phyloP scores from a whole-genome alignment of 1,284 basidiomycete genomes.

The Trametes pubescens region DNA sequence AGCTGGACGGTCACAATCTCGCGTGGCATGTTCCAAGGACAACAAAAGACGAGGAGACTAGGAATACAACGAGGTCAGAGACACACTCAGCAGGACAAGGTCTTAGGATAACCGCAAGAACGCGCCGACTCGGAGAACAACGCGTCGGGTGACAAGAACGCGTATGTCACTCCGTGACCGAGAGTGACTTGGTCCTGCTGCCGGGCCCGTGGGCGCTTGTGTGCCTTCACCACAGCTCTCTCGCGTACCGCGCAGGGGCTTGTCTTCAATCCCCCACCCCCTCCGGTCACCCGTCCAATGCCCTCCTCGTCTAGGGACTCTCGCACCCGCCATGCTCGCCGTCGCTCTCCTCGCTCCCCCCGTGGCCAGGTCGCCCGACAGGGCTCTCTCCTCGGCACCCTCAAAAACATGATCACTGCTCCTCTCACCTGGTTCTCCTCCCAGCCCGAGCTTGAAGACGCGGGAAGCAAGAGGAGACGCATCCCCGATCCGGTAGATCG shows the following conservation, averaged over 20 bases:
- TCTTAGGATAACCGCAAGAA: conserved; percentile 7
- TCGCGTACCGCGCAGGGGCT: conserved; percentile 20
- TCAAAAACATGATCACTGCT: conserved; percentile 42
- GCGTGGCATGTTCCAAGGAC: conserved; percentile 68
- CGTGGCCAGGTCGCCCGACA: conserved; percentile 35
- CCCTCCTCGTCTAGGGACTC: conserved; percentile 21
- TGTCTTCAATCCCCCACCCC: conserved; percentile 21
- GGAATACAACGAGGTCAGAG: conserved; percentile 15
- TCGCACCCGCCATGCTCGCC: conserved; percentile 30
- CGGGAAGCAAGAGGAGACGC: conserved; percentile 37
- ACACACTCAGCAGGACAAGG: not conserved
- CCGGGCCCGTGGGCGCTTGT: conserved; percentile 15
- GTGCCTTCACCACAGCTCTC: conserved; percentile 24
- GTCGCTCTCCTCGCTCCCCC: conserved; percentile 23
- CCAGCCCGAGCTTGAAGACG: conserved; percentile 35
- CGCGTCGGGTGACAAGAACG: conserved; percentile 24
- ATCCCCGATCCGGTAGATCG: conserved; percentile 20
- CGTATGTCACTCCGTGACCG: conserved; percentile 25
- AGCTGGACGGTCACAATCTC: conserved; percentile 90
- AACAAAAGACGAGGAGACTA: conserved; percentile 14
- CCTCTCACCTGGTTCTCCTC: conserved; percentile 40
- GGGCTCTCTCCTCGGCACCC: conserved; percentile 39
- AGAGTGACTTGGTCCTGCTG: conserved; percentile 14
- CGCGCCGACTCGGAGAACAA: conserved; percentile 6
- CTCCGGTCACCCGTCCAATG: conserved; percentile 30